Evolutionary conservation across 345 rosid genomes (phyloP).

Genomic region (Gossypium bickii): DNA sequence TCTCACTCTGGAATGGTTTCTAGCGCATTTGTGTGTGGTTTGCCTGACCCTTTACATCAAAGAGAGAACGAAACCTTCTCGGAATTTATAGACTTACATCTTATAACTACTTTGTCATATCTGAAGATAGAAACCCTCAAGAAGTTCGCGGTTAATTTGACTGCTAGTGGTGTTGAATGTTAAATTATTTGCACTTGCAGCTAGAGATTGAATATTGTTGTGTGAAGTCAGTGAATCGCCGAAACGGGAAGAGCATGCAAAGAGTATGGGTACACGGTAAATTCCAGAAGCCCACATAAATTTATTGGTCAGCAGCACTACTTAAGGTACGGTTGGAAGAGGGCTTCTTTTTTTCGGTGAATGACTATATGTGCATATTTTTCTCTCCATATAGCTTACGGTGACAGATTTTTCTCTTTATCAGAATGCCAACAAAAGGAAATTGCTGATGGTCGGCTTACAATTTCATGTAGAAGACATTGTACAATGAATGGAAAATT

Average conservation of each 20-base stretch:
- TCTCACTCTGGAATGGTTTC: constrained; percentile 1
- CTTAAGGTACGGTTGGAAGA: constrained; percentile 2
- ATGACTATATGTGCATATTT: not conserved
- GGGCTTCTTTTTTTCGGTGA: not conserved
- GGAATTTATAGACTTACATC: not conserved
- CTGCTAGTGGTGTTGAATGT: constrained; percentile 2
- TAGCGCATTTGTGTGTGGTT: not conserved
- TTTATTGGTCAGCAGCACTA: not conserved
- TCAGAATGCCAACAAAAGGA: not conserved
- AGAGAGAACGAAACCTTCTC: not conserved
- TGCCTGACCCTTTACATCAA: not conserved
- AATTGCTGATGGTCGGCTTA: constrained; percentile 4
- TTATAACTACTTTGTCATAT: not conserved
- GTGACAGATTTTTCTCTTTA: not conserved
- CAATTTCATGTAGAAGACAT: not conserved
- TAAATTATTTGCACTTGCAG: constrained; percentile 32
- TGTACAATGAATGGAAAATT: not conserved
- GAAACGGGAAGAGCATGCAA: constrained; percentile 63
- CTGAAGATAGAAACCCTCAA: not conserved
- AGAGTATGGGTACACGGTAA: constrained; percentile 96
- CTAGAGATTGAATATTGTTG: constrained; percentile 85
- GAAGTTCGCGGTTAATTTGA: not conserved
- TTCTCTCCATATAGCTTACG: not conserved
- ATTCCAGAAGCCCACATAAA: constrained; percentile 58
- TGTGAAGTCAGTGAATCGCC: constrained; percentile 61